Evolutionary conservation across 495 filamentous ascomycete genomes (phyloP), one percentile per base, ranked within the genome.

Genomic region (Aspergillus ellipticus): DNA sequence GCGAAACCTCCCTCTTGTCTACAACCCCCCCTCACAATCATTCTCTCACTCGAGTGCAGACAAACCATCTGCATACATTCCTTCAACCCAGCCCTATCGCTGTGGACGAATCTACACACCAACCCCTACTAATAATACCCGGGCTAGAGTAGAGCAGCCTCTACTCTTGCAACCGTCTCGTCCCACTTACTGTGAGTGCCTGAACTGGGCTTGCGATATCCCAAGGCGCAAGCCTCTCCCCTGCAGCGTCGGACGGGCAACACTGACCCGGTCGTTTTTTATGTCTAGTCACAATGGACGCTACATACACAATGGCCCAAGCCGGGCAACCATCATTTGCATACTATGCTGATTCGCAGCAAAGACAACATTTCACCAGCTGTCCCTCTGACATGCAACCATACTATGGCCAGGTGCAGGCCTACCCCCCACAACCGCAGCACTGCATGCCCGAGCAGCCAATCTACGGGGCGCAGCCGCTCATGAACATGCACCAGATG

Each of bases 281-380:
- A 54, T 16, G 37, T 37, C 33, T 57, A 63, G 46, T 49, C 51
- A 72, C 68, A 65, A 85, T 86, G 83, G 82, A 83, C 64, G 69
- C 75, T 60, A 73, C 79, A 66, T 85, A 86, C 66, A 67, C 75
- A 53, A 72, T 82, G 59, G 63, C 79, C 66, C 87, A 88, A 79
- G 7, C 24, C 24, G 88, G 85, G 42, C 89, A 90, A 66, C 80
- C 89, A 51, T 77, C 88, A 16, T 97, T 95, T 80, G 92, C 89
- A 83, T 96, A 93, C 79, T 97, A 96, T 52, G 81, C 85, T 43
- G 86, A 81, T 66, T 77, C 82, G 43, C 88, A 96, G 69, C 83
- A 81, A 66, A 76, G 86, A 66, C 89, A 90, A 63, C 89, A 93
- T 67, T 96, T 91, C 79, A 82, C 86, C 57, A 84, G 85, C 51